Conservation (phyloP, 139 green algal genomes). For the Edaphochlamys debaryana region DNA sequence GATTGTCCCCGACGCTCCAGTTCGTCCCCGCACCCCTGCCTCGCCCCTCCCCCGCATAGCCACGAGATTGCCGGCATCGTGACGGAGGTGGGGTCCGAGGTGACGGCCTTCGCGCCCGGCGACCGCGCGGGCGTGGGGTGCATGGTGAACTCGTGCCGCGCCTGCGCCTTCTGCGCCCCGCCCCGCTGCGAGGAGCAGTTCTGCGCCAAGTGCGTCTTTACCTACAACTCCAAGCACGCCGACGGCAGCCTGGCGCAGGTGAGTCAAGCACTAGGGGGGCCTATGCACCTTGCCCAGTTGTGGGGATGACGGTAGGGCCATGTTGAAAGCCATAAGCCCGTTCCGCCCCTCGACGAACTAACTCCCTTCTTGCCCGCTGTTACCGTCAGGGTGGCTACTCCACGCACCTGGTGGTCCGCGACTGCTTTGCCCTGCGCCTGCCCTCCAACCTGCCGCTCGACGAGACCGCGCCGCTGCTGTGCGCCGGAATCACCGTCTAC, state of each 20-base stretch:
- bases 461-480: constrained; percentile 80
- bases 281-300: too few relatives aligned
- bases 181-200: constrained; percentile 54
- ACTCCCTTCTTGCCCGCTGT: too few relatives aligned
- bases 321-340: too few relatives aligned
- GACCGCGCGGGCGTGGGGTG: constrained; percentile 82
- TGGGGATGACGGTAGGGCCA: too few relatives aligned
- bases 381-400: constrained; percentile 83
- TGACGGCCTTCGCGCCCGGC: constrained; percentile 79
- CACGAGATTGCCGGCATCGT: constrained; percentile 92
- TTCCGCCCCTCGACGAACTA: too few relatives aligned
- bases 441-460: constrained; percentile 73
- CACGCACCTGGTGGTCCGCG: constrained; percentile 64
- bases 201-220: constrained; percentile 60
- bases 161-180: constrained; percentile 45
- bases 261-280: too few relatives aligned
- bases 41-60: constrained; percentile 11
- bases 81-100: constrained; percentile 64
- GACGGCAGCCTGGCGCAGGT: constrained; percentile 55
- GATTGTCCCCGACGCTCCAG: too few relatives aligned
- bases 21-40: neutral
- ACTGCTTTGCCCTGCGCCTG: constrained; percentile 66
- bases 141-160: constrained; percentile 78
- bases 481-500: constrained; percentile 84
- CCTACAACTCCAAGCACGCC: constrained; percentile 74